Evolutionary conservation across 2,329 filamentous ascomycete genomes (phyloP), one percentile per base, ranked within the genome.

Genomic region (Fusarium caatingaense): DNA sequence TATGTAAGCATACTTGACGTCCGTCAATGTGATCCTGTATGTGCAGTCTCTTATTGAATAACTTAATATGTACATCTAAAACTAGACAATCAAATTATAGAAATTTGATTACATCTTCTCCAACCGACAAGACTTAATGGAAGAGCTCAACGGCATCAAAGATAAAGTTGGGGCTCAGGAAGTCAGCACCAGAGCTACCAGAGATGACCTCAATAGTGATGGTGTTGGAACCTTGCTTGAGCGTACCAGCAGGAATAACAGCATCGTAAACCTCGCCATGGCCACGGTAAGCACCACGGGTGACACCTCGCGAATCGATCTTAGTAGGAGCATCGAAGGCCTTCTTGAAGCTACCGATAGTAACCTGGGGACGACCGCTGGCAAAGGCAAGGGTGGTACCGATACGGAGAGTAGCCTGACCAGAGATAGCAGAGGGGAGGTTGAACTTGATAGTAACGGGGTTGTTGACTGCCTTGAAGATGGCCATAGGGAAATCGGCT

Each of bases 231-330:
- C 89, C 90, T n/a, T 81, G 80, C 10, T 86, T 82, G 48, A 92
- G 82, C 5, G 82, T 88, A 1, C 88, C 88, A 3, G 85, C 79
- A 1, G 89, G 87, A 48, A 92, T 85, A n/a, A 78, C 80, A 47
- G 88, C 84, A 63, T 89, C 84, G 72, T 92, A 92, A 8, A 91
- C 84, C 71, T 92, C 89, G 7, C 89, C 89, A 56, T 83, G 80
- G 0, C 89, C 89, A 10, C 88, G 82, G 73, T 91, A 92, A 1
- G 88, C 88, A 13, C 89, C 90, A 15, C 90, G 82, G 1, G 89
- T 92, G 3, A 92, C 84, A 15, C 89, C 89, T 18, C 89, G 83
- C 7, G 86, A 89, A 75, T 91, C 85, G 50, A 92, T 87, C 78
- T 90, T 89, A 12, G 81, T 83, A 1, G 89, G 89, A 0, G 88